Evolutionary conservation across 352 stramenopile genomes (phyloP).

Genomic region (Phytophthora chlamydospora): DNA sequence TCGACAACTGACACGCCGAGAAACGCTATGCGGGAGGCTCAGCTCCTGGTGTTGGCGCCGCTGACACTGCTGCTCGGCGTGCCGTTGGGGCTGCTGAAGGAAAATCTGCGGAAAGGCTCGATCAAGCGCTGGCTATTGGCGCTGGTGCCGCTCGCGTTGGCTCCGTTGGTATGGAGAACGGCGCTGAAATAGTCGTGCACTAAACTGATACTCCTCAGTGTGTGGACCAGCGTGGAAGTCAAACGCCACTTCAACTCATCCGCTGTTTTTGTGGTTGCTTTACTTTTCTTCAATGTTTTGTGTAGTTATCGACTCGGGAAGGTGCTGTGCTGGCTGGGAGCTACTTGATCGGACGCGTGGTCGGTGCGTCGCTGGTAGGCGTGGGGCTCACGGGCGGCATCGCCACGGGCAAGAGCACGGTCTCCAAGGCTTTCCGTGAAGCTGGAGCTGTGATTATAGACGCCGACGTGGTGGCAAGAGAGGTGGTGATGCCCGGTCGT

Average conservation of each 20-base stretch:
- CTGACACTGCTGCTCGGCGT: slow-evolving; percentile 52
- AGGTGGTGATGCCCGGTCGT: slow-evolving; percentile 79
- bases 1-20: slow-evolving; percentile 5
- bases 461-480: slow-evolving; percentile 76
- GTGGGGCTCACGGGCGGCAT: slow-evolving; percentile 87
- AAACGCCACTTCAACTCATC: not conserved
- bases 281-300: slow-evolving; percentile 1
- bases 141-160: slow-evolving; percentile 44
- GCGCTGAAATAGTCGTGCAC: slow-evolving; percentile 3
- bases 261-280: slow-evolving; percentile 4
- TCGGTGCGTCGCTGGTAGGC: slow-evolving; percentile 69
- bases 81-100: slow-evolving; percentile 57
- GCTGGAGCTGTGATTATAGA: slow-evolving; percentile 80
- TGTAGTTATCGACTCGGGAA: slow-evolving; percentile 49
- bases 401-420: slow-evolving; percentile 84
- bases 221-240: not conserved
- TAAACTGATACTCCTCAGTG: slow-evolving; percentile 13
- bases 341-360: slow-evolving; percentile 44
- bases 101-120: slow-evolving; percentile 49
- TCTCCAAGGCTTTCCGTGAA: slow-evolving; percentile 65
- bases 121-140: slow-evolving; percentile 49
- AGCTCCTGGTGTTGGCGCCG: slow-evolving; percentile 44
- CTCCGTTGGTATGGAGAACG: slow-evolving; percentile 44
- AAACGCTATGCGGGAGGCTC: slow-evolving; percentile 20
- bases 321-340: slow-evolving; percentile 27